Evolutionary conservation across 441 rosid genomes (phyloP).

Genomic region (Caryocar brasiliense): DNA sequence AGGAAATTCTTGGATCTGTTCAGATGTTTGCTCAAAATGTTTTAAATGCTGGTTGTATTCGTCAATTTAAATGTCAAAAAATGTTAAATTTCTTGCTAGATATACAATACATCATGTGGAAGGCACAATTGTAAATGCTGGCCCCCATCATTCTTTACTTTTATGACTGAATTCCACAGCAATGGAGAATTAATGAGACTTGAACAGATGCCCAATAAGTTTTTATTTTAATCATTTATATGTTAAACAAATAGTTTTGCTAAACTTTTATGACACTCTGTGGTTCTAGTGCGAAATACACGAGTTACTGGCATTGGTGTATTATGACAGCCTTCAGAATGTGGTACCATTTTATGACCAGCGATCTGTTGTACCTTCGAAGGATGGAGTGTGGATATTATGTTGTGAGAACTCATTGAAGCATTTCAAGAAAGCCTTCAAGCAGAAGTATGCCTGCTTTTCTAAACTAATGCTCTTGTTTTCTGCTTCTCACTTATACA

Average conservation of each 20-base stretch:
- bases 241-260: too few relatives aligned
- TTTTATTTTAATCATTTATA: not conserved
- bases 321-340: conserved; percentile 97
- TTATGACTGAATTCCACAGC: too few relatives aligned
- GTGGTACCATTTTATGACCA: conserved; percentile 96
- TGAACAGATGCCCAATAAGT: too few relatives aligned
- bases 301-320: conserved; percentile 90
- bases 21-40: not conserved
- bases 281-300: conserved; percentile 80
- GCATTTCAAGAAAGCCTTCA: conserved; percentile 87
- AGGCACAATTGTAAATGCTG: too few relatives aligned
- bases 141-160: too few relatives aligned
- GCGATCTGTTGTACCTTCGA: conserved; percentile 66
- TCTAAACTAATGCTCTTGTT: conserved; percentile 9
- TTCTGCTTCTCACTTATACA: conserved; percentile 11
- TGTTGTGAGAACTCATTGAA: conserved; percentile 79
- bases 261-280: conserved; percentile 21
- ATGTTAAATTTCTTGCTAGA: not conserved
- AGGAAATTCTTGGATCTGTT: not conserved
- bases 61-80: not conserved
- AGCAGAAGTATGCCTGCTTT: conserved; percentile 49
- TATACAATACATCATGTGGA: too few relatives aligned
- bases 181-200: too few relatives aligned
- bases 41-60: not conserved
- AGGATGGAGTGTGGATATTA: conserved; percentile 69